These are phyloP conservation scores for Strobilomyces dryophilus DNA, from an alignment of 768 basidiomycete species.

Conservation along the genomic window DNA sequence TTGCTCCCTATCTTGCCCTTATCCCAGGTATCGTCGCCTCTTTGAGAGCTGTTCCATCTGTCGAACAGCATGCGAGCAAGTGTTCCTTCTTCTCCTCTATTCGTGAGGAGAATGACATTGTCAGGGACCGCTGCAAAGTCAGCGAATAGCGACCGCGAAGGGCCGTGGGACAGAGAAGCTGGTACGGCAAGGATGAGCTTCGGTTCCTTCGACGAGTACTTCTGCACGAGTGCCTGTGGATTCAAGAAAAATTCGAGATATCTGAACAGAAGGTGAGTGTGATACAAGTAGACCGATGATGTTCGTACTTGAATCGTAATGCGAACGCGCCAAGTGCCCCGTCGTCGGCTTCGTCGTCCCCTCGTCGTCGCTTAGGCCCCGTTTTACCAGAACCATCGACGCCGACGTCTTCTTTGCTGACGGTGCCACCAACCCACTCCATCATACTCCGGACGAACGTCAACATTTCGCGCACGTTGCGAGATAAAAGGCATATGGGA, in stretches of 20 bases:
- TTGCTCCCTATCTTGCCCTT: conserved; percentile 85
- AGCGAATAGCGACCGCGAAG: conserved; percentile 80
- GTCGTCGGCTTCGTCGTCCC: conserved; percentile 72
- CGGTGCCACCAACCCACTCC: conserved; percentile 97
- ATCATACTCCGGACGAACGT: conserved; percentile 95
- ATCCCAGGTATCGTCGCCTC: conserved; percentile 82
- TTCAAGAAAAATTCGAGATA: conserved; percentile 90
- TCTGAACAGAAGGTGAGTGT: conserved; percentile 38
- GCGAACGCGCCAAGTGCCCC: conserved; percentile 83
- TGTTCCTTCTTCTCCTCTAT: conserved; percentile 74
- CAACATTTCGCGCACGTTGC: conserved; percentile 89
- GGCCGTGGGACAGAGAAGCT: conserved; percentile 87
- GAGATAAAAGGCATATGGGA: conserved; percentile 91
- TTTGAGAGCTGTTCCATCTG: conserved; percentile 80
- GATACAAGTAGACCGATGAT: background rate
- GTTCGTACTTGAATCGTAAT: conserved; percentile 77
- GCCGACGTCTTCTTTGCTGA: conserved; percentile 88
- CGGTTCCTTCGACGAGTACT: conserved; percentile 82
- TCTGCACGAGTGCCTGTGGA: conserved; percentile 73
- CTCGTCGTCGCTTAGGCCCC: conserved; percentile 49
- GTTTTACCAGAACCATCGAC: conserved; percentile 62
- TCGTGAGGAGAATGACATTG: conserved; percentile 86
- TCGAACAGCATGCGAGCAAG: conserved; percentile 77
- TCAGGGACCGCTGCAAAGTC: conserved; percentile 80
- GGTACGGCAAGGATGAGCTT: conserved; percentile 95